These are phyloP conservation scores for Xerocomus nothofagi DNA, from an alignment of 1,284 basidiomycete species.

Conservation along the genomic window DNA sequence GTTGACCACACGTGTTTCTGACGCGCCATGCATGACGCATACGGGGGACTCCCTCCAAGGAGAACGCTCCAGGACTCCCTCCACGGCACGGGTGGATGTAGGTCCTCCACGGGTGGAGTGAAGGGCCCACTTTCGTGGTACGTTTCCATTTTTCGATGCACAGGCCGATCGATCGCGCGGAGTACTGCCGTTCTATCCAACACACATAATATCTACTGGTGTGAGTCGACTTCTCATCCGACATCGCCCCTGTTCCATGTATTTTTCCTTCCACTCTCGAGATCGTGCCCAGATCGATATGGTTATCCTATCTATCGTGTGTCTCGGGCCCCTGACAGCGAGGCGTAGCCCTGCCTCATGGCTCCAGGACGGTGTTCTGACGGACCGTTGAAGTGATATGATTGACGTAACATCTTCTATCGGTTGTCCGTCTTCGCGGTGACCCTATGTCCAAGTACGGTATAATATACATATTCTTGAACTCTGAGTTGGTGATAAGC, in stretches of 20 bases:
- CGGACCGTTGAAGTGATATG: neutral
- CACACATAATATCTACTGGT: neutral
- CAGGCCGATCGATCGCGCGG: constrained; percentile 5
- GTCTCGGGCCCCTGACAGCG: constrained; percentile 11
- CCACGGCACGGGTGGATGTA: neutral
- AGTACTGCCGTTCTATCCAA: neutral
- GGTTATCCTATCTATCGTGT: neutral
- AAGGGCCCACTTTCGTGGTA: neutral
- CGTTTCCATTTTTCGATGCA: neutral
- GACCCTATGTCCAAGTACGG: neutral
- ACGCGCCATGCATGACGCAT: constrained; percentile 2
- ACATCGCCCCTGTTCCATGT: neutral
- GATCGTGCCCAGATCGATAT: constrained; percentile 7
- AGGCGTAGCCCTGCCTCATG: constrained; percentile 20
- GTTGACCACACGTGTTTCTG: constrained; percentile 28
- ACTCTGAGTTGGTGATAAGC: constrained; percentile 13
- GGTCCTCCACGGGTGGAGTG: neutral
- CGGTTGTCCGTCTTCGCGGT: neutral
- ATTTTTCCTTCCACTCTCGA: constrained; percentile 2
- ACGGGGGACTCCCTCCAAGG: no score
- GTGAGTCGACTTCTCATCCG: neutral
- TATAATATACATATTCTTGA: neutral
- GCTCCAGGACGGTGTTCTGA: constrained; percentile 17
- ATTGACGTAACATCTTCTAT: constrained; percentile 23
- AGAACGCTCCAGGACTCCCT: neutral